phyloP scores from a whole-genome alignment of 2,329 filamentous ascomycete genomes.

The Verticillium klebahnii region DNA sequence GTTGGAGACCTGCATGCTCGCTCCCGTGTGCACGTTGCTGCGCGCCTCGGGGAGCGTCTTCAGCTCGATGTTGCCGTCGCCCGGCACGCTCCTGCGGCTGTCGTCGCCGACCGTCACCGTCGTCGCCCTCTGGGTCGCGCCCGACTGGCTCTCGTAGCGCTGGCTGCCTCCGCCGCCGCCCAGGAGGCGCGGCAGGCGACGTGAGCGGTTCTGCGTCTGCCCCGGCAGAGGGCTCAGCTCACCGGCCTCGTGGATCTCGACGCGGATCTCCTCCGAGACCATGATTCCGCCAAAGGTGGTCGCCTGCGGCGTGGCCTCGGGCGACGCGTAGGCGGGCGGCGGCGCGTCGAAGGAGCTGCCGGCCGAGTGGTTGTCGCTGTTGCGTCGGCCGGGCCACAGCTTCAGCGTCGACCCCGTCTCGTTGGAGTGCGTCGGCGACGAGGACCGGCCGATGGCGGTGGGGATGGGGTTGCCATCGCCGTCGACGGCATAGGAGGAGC shows the following conservation, averaged over 20 bases:
- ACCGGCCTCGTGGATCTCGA: slow-evolving; percentile 35
- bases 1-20: slow-evolving; percentile 21
- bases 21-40: slow-evolving; percentile 16
- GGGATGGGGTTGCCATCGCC: slow-evolving; percentile 23
- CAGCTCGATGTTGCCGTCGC: slow-evolving; percentile 19
- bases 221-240: background rate
- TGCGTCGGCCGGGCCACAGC: slow-evolving; percentile 20
- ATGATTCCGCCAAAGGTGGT: slow-evolving; percentile 50
- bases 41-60: slow-evolving; percentile 14
- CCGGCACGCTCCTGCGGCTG: slow-evolving; percentile 1
- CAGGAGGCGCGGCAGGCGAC: background rate
- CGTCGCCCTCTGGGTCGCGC: slow-evolving; percentile 8
- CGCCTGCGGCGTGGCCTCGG: slow-evolving; percentile 10
- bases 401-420: slow-evolving; percentile 26
- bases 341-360: slow-evolving; percentile 9
- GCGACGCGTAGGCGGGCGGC: slow-evolving; percentile 7
- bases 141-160: slow-evolving; percentile 10
- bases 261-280: slow-evolving; percentile 56
- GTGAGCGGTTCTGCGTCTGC: background rate
- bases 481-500: slow-evolving; percentile 17
- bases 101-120: slow-evolving; percentile 3
- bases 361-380: slow-evolving; percentile 10
- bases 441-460: slow-evolving; percentile 16
- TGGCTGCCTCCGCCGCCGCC: background rate
- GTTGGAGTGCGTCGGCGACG: slow-evolving; percentile 19